Percentiles rank a stretch among this genome's conserved stretches.
phyloP scores from a whole-genome alignment of 2,329 filamentous ascomycete genomes.

The Ophiostoma ulmi region DNA sequence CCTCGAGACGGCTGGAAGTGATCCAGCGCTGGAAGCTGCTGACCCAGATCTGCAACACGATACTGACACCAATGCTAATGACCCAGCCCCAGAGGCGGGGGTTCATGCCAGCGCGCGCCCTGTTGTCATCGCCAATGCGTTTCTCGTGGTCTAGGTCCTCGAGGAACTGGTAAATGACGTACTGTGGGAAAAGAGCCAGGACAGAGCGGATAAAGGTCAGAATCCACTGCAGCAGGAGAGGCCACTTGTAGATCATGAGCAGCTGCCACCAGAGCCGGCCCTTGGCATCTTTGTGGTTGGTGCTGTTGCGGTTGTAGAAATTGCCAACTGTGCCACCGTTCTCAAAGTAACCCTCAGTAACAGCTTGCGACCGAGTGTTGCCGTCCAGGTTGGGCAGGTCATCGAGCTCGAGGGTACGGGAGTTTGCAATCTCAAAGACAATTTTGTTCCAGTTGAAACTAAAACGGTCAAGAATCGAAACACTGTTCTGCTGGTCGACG shows the following conservation, averaged over 20 bases:
- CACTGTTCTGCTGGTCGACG: conserved; percentile 37
- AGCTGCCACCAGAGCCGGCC: conserved; percentile 35
- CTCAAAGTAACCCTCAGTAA: conserved; percentile 28
- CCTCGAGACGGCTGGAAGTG: conserved; percentile 34
- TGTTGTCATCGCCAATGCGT: conserved; percentile 19
- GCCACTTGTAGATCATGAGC: conserved; percentile 30
- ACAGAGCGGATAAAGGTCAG: conserved; percentile 33
- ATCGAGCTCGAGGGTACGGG: conserved; percentile 32
- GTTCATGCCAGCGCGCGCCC: conserved; percentile 22
- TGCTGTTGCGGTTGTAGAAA: background rate
- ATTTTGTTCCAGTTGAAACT: conserved; percentile 35
- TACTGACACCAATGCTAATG: conserved; percentile 32
- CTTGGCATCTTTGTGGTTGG: conserved; percentile 20
- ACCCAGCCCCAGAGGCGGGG: conserved; percentile 34
- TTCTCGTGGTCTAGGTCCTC: conserved; percentile 32
- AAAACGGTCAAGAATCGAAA: conserved; percentile 32
- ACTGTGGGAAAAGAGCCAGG: conserved; percentile 35
- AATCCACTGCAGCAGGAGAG: conserved; percentile 34
- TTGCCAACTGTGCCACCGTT: conserved; percentile 27
- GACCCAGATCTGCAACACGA: conserved; percentile 34
- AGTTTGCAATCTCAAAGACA: conserved; percentile 32
- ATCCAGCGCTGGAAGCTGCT: conserved; percentile 35
- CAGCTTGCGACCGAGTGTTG: conserved; percentile 31
- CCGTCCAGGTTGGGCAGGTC: conserved; percentile 35
- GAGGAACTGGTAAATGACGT: conserved; percentile 37